Evolutionary conservation across 192 early-diverging fungal genomes (phyloP).

Genomic region (Entomortierella parvispora): DNA sequence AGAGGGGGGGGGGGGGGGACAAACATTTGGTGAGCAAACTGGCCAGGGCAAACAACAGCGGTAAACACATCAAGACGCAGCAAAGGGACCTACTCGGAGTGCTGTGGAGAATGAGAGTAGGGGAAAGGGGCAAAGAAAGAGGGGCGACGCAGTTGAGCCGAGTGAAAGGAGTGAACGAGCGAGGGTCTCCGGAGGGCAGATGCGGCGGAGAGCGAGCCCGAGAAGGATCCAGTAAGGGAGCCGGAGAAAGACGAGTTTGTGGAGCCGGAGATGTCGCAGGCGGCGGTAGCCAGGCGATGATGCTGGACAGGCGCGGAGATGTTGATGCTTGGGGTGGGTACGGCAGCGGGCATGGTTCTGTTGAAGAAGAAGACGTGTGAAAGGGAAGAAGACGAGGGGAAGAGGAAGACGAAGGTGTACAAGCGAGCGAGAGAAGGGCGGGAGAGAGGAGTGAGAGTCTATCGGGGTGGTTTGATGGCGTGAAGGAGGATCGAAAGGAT

Average conservation of each 20-base stretch:
- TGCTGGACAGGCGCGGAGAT: conserved; percentile 11
- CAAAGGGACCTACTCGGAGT: conserved; percentile 36
- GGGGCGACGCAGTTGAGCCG: conserved; percentile 41
- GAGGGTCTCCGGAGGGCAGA: conserved; percentile 1
- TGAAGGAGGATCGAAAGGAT: neutral
- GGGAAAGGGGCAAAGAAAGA: conserved; percentile 42
- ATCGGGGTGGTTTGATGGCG: neutral
- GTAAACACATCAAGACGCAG: neutral
- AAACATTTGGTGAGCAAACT: neutral
- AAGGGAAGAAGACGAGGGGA: neutral
- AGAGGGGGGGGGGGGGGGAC: neutral
- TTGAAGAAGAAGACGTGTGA: neutral
- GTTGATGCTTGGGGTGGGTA: conserved; percentile 36
- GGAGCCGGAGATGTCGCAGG: conserved; percentile 16
- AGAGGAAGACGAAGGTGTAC: no score
- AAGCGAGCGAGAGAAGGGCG: neutral
- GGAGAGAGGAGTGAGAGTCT: neutral
- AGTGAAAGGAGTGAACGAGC: conserved; percentile 25
- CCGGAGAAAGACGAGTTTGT: conserved; percentile 7
- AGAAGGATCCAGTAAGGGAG: conserved; percentile 10
- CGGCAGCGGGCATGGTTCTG: conserved; percentile 26
- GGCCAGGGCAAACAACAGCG: neutral
- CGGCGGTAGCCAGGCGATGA: neutral
- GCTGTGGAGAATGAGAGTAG: conserved; percentile 39
- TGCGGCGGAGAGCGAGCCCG: conserved; percentile 19